A percentile compares a stretch with the other conserved stretches of the same genome.
These are phyloP conservation scores for Ascoidea rubescens DNA, from an alignment of 805 yeast species.

Conservation along the genomic window DNA sequence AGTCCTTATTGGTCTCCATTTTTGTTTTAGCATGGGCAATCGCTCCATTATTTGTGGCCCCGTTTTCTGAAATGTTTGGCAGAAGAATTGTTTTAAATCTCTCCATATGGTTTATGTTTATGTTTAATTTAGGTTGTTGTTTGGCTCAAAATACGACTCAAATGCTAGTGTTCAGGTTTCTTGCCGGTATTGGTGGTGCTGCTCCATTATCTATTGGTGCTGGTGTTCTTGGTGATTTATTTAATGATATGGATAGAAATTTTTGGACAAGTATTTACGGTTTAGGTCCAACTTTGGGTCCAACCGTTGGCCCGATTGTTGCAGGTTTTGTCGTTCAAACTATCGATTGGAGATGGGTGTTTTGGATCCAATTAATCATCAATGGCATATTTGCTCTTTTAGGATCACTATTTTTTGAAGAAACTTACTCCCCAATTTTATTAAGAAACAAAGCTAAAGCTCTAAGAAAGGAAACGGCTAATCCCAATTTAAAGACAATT, in stretches of 20 bases:
- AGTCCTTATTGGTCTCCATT: slow-evolving; percentile 43
- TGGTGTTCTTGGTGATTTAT: slow-evolving; percentile 52
- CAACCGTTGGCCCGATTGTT: slow-evolving; percentile 43
- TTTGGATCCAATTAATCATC: slow-evolving; percentile 39
- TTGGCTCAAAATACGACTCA: slow-evolving; percentile 41
- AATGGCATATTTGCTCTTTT: slow-evolving; percentile 32
- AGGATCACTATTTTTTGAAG: slow-evolving; percentile 33
- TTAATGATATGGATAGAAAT: slow-evolving; percentile 34
- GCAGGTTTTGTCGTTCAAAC: slow-evolving; percentile 42
- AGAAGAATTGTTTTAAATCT: slow-evolving; percentile 38
- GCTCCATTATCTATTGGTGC: slow-evolving; percentile 61
- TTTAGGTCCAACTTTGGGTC: slow-evolving; percentile 39
- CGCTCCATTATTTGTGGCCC: slow-evolving; percentile 54
- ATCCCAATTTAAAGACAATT: slow-evolving; percentile 39
- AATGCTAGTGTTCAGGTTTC: slow-evolving; percentile 41
- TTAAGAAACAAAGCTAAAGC: slow-evolving; percentile 24
- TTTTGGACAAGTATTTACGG: slow-evolving; percentile 43
- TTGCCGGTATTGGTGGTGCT: slow-evolving; percentile 54
- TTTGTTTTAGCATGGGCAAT: slow-evolving; percentile 58
- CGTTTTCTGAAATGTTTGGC: slow-evolving; percentile 55
- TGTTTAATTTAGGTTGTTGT: slow-evolving; percentile 46
- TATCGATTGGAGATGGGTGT: slow-evolving; percentile 49
- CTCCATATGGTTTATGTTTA: slow-evolving; percentile 32
- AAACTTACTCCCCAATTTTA: slow-evolving; percentile 45
- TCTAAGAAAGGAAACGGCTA: slow-evolving; percentile 39